These are phyloP conservation scores for Monosporascus cannonballus DNA, from an alignment of 2,329 filamentous ascomycete species.

Conservation along the genomic window DNA sequence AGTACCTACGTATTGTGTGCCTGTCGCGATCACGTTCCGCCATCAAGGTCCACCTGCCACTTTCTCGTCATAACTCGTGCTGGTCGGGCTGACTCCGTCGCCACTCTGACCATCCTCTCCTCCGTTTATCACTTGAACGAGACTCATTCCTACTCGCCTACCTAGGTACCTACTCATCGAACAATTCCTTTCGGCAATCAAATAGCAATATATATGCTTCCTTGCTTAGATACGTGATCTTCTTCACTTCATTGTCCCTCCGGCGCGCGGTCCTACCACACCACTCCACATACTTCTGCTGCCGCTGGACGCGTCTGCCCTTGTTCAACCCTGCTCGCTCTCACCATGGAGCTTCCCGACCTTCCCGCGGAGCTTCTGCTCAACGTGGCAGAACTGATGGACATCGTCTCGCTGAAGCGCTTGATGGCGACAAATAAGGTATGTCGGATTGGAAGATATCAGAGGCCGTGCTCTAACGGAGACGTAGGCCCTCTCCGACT, in stretches of 20 bases:
- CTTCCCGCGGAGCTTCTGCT: constrained; percentile 14
- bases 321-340: neutral
- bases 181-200: neutral
- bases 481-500: constrained; percentile 1
- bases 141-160: neutral
- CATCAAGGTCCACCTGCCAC: neutral
- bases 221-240: neutral
- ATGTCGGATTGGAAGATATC: neutral
- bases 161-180: neutral
- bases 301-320: neutral
- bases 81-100: neutral
- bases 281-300: too few relatives aligned
- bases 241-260: too few relatives aligned
- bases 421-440: constrained; percentile 19
- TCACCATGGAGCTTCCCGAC: neutral
- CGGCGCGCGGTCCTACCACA: too few relatives aligned
- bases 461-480: neutral
- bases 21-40: neutral
- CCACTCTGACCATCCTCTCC: too few relatives aligned
- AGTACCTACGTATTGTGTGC: neutral
- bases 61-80: neutral
- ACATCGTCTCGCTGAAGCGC: constrained; percentile 9
- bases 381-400: constrained; percentile 15
- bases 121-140: neutral
- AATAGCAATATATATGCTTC: neutral